Conservation (phyloP, 768 basidiomycete species). For the Termitomyces heimii region DNA sequence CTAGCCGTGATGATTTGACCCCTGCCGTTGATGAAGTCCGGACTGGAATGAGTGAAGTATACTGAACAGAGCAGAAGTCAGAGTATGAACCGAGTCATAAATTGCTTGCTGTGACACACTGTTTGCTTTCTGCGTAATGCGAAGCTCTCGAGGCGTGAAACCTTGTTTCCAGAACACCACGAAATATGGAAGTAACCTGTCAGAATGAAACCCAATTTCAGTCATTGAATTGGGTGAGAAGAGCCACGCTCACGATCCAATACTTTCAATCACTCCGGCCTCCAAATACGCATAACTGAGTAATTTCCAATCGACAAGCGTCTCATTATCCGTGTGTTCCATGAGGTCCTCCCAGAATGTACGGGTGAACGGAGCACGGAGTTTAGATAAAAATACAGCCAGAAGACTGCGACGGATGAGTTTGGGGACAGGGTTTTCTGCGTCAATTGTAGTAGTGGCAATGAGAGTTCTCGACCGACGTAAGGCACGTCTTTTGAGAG, state of each 20-base stretch:
- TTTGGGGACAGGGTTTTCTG: constrained; percentile 34
- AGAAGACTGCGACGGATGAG: constrained; percentile 38
- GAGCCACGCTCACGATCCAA: constrained; percentile 39
- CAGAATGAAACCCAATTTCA: neutral
- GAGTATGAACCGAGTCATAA: neutral
- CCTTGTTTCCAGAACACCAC: constrained; percentile 60
- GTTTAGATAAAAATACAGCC: constrained; percentile 27
- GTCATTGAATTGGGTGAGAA: neutral
- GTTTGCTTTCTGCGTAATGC: constrained; percentile 38
- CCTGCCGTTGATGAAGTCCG: constrained; percentile 48
- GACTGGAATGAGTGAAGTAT: constrained; percentile 42
- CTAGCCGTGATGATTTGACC: constrained; percentile 39
- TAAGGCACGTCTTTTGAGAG: constrained; percentile 51
- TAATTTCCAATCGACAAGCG: constrained; percentile 53
- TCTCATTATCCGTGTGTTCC: constrained; percentile 49
- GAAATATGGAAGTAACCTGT: constrained; percentile 57
- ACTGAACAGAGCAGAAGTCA: constrained; percentile 17
- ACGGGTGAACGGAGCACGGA: constrained; percentile 50
- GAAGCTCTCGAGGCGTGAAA: constrained; percentile 53
- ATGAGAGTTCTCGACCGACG: constrained; percentile 37
- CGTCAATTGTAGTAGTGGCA: constrained; percentile 41
- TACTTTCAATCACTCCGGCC: constrained; percentile 54
- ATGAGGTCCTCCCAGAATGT: constrained; percentile 54
- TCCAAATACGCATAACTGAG: constrained; percentile 66
- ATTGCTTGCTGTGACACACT: constrained; percentile 19